Base-by-base conservation (phyloP, 1,139 yeast genomes). In the Geotrichum candidum region DNA sequence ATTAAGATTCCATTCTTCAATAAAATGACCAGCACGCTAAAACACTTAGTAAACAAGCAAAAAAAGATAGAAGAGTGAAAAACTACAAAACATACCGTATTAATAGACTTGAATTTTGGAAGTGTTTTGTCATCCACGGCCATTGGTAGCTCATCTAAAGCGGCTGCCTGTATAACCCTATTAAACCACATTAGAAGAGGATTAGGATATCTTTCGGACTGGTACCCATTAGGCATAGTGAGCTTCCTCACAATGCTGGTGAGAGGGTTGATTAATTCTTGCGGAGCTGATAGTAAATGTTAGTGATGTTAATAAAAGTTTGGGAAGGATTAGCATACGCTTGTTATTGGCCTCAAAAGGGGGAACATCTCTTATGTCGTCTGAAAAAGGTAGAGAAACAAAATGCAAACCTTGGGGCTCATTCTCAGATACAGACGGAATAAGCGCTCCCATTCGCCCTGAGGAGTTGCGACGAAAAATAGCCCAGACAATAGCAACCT, bases 401-500 rank as follows among this genome's bases (percentile, higher is more conserved):
- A 74, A 58, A 54, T 71, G 74, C 18, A 78, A 60, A 4, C 81
- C 81, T 1, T 70, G 70, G 0, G 77, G 74, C 1, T 53, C 61
- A 31, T 35, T 33, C 13, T 15, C 45, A 35, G 52, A 15, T 23
- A 53, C 59, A 0, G 88, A 80, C 0, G 96, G 90, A 58, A 84
- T 78, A 63, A 90, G 69, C 0, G 87, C 83, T 68, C 80, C 87
- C 56, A 89, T 67, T 2, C 77, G 68, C 0, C 97, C 95, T 58
- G 80, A 73, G 0, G 90, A 75, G 64, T 78, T 79, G 57, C 73
- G 76, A 63, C 86, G 81, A 6, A 80, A 69, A 68, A 86, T 82
- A 1, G 96, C 92, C 85, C 91, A 89, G 1, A 88, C 81, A 10
- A 94, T 74, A 0, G 89, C 95, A 68, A 82, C 85, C 68, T 82